Conservation (phyloP, 148 eudicot genomes). For the Camellia lanceoleosa region DNA sequence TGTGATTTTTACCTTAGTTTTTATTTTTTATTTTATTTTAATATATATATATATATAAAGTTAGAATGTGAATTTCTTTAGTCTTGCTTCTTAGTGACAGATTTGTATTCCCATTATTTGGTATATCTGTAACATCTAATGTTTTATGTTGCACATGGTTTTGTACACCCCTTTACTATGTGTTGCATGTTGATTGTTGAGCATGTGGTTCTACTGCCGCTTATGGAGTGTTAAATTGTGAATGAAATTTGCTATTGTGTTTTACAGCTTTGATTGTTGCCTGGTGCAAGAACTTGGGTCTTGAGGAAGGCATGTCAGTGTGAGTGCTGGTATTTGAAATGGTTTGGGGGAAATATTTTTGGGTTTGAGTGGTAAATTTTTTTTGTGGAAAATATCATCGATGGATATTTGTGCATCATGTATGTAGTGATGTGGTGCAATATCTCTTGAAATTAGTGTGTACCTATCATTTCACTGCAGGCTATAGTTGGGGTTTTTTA, state of each 20-base stretch:
- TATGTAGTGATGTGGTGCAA: neutral
- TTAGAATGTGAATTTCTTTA: neutral
- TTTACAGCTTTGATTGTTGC: conserved; percentile 70
- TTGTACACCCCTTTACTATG: neutral
- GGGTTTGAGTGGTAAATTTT: conserved; percentile 32
- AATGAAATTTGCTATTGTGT: conserved; percentile 58
- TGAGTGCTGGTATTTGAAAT: conserved; percentile 41
- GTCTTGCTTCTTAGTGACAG: neutral
- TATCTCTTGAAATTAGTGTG: conserved; percentile 5
- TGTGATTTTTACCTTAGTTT: too few species aligned
- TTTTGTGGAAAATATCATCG: neutral
- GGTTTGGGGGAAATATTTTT: conserved; percentile 38
- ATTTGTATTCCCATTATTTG: neutral
- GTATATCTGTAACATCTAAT: neutral
- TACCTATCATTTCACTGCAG: neutral
- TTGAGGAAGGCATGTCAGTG: conserved; percentile 64
- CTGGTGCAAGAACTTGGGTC: conserved; percentile 85
- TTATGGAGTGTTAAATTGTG: conserved; percentile 28
- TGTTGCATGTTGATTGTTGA: conserved; percentile 13
- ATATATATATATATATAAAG: too few species aligned
- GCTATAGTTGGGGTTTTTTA: conserved; percentile 18
- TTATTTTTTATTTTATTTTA: too few species aligned
- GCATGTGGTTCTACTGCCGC: conserved; percentile 16
- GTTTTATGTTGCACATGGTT: neutral
- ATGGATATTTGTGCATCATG: neutral